Evolutionary conservation across 1,284 basidiomycete species (phyloP), one percentile per base, ranked within the genome.

Genomic region (Entoloma clypeatum): DNA sequence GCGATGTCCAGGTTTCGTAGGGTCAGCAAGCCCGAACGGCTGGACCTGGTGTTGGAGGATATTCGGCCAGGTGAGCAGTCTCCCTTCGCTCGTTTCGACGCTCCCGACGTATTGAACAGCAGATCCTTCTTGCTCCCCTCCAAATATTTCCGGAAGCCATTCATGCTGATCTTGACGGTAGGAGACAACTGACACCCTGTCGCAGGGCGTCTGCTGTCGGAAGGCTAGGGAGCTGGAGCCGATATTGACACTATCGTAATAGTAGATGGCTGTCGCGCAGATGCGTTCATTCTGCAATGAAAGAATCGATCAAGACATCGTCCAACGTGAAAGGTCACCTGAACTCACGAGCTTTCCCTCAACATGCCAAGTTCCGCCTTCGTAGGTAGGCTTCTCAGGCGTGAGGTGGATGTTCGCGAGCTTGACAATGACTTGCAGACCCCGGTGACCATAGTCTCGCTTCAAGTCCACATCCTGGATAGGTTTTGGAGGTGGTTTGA

Each of bases 391-490:
- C 24, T 65, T 66, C 22, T 74, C 69, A 0, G 74, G 74, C 0
- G 71, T 71, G 14, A 74, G 51, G 23, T 66, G 58, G 35, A 78
- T 73, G 48, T 69, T 73, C 1, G 72, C 71, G 4, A 77, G 56
- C 54, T 77, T 77, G 49, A 74, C 67, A 46, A 78, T 75, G 17
- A 76, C 56, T 50, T 77, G 74, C 2, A 74, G 42, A 2, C 59
- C 56, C 30, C 33, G 43, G 26, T 51, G 33, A 28, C 51, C 49
- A 37, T 45, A 62, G 28, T 53, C 44, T n/a, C 51, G 46, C 31
- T 45, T 55, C 29, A 62, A 44, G 29, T 56, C 53, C 8, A 61
- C 47, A 11, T 29, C 6, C 6, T 25, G 35, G 17, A 23, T 35
- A 35, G 14, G 28, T 1, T 40, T 25, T 18, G n/a, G 25, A 22